Evolutionary conservation across 2,329 filamentous ascomycete genomes (phyloP), one percentile per base, ranked within the genome.

Genomic region (Exserohilum rostratum): DNA sequence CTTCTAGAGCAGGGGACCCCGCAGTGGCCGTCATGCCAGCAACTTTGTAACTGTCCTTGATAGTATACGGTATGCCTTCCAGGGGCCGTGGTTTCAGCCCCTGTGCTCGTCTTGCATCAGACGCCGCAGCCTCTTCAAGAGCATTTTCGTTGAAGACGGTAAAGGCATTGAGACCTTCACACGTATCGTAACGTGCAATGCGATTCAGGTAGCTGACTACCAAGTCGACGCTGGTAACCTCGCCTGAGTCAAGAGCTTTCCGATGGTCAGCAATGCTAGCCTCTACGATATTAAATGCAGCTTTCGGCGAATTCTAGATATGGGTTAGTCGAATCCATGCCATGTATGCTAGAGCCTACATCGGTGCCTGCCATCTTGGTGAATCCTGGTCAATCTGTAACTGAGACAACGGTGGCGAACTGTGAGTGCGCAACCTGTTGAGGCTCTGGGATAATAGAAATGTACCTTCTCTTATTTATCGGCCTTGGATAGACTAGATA

Each of bases 1-100:
- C 64, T 29, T 77, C 63, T 49, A 87, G 83, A 0, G 84, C 84
- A 2, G 82, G 81, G 0, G 83, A 85, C 0, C 83, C 84, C 46
- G 77, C 72, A 0, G 83, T 82, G 2, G 82, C 79, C 0, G 78
- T 83, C 76, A 85, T 78, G 1, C 80, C 81, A 20, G 76, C 75
- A 25, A 82, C 79, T 58, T 81, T 83, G 73, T 82, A 85, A 61
- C 77, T 82, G 62, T 87, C 84, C 65, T 87, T 86, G 60, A 85
- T 74, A 0, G 82, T 83, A 54, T 78, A 85, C 0, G 83, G 83
- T 6, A 87, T 84, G 1, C 84, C 82, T 58, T 87, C 83, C 0
- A 86, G 71, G 0, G 72, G 73, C 2, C 79, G 69, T 3, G 59
- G 55, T 10, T 71, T 46, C 5, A 71, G 53, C 2, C 77, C 77